These are phyloP conservation scores for Venturia nashicola DNA, from an alignment of 2,329 filamentous ascomycete species.

Conservation along the genomic window DNA sequence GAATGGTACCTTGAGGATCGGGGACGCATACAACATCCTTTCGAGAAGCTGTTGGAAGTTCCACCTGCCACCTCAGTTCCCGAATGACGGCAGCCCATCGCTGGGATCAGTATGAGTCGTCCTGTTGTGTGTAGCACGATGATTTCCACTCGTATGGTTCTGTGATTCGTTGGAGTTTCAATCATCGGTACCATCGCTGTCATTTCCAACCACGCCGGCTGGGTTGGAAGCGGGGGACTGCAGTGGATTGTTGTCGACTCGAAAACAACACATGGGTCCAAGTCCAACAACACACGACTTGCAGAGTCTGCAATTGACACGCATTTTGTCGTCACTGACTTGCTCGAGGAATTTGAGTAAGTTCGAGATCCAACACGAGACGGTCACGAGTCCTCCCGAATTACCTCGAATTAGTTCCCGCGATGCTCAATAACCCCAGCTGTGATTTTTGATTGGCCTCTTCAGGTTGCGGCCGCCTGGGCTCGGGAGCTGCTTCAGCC, in stretches of 20 bases:
- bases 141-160: background rate
- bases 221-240: background rate
- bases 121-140: background rate
- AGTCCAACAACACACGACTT: background rate
- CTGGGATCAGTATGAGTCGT: background rate
- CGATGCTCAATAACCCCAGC: background rate
- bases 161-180: background rate
- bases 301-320: background rate
- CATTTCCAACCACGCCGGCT: background rate
- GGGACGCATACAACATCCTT: background rate
- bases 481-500: background rate
- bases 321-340: background rate
- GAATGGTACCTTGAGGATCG: background rate
- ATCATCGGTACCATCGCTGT: background rate
- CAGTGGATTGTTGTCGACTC: background rate
- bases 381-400: background rate
- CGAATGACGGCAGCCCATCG: background rate
- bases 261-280: background rate
- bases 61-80: background rate
- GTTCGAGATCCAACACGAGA: background rate
- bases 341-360: background rate
- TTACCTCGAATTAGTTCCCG: background rate
- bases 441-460: background rate
- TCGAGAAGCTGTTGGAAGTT: constrained; percentile 3
- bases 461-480: background rate